Percentiles rank a stretch among this genome's conserved stretches.
Evolutionary conservation across 2,329 filamentous ascomycete genomes (phyloP).

Genomic region (Penicillium sp.): DNA sequence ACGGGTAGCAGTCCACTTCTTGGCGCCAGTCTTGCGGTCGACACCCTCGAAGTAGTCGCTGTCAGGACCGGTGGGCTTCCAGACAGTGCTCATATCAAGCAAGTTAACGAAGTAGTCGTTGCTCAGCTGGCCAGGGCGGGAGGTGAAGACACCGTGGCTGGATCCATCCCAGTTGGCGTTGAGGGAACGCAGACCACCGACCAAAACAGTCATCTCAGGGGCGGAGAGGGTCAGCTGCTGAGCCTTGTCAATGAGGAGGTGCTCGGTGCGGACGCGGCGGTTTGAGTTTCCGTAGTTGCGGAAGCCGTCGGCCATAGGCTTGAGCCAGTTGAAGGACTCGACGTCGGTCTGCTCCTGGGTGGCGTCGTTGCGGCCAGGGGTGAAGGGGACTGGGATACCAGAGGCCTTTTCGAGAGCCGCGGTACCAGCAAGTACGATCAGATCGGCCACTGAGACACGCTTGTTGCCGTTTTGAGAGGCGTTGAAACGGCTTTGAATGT

Average conservation of each 20-base stretch:
- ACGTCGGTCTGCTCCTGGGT: constrained; percentile 68
- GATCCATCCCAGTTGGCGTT: constrained; percentile 70
- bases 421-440: constrained; percentile 70
- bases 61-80: constrained; percentile 54
- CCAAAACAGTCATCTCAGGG: constrained; percentile 66
- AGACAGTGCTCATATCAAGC: constrained; percentile 62
- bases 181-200: constrained; percentile 68
- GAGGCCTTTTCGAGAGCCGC: constrained; percentile 72
- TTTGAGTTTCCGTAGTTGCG: constrained; percentile 69
- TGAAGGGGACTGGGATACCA: constrained; percentile 64
- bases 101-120: constrained; percentile 83
- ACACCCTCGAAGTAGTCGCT: constrained; percentile 60
- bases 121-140: constrained; percentile 63
- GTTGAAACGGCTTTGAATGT: constrained; percentile 66
- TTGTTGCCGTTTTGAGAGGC: constrained; percentile 51
- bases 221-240: constrained; percentile 66
- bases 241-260: constrained; percentile 68
- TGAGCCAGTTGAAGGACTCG: constrained; percentile 60
- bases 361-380: constrained; percentile 68
- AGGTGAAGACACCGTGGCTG: constrained; percentile 63
- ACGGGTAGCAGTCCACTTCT: constrained; percentile 68
- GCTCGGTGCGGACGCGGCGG: constrained; percentile 60
- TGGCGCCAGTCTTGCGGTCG: constrained; percentile 61
- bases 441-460: constrained; percentile 72
- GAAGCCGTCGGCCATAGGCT: constrained; percentile 72